A percentile compares a stretch with the other conserved stretches of the same genome.
Conservation (phyloP, 2,329 filamentous ascomycete genomes). For the Balansia obtecta region DNA sequence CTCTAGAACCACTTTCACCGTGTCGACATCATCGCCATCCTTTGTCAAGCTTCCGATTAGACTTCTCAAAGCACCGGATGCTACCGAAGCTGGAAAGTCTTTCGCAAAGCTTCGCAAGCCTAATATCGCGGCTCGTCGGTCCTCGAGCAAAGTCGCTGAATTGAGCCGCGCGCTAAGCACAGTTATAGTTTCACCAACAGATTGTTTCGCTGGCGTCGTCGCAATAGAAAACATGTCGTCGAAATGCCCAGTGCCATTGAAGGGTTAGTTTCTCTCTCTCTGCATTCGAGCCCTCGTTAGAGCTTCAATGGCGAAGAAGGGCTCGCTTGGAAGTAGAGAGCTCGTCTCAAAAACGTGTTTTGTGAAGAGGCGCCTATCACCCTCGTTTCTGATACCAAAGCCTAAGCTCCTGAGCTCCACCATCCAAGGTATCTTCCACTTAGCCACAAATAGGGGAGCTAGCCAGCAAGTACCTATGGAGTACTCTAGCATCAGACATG, state of each 20-base stretch:
- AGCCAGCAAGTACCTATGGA: too few species aligned
- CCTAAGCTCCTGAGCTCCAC: not conserved
- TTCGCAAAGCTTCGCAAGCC: conserved; percentile 93
- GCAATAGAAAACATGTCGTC: conserved; percentile 50
- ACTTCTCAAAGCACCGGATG: conserved; percentile 80
- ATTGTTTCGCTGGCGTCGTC: conserved; percentile 82
- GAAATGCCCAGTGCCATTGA: conserved; percentile 18
- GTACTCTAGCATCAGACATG: too few species aligned
- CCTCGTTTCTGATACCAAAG: not conserved
- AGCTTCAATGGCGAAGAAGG: not conserved
- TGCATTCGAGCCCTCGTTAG: not conserved
- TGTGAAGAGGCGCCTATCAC: not conserved
- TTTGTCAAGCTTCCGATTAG: conserved; percentile 76
- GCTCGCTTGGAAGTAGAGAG: not conserved
- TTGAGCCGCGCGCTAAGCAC: conserved; percentile 77
- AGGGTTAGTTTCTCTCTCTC: conserved; percentile 1
- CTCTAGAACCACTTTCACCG: conserved; percentile 87
- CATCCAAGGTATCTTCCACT: too few species aligned
- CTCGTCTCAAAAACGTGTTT: not conserved
- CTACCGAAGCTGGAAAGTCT: conserved; percentile 88
- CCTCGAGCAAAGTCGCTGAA: conserved; percentile 85
- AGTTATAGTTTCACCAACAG: conserved; percentile 86
- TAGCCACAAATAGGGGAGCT: too few species aligned
- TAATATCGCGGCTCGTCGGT: conserved; percentile 83
- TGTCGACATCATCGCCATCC: conserved; percentile 91